Evolutionary conservation across 805 yeast genomes (phyloP).

Genomic region (Candida silvicultrix): DNA sequence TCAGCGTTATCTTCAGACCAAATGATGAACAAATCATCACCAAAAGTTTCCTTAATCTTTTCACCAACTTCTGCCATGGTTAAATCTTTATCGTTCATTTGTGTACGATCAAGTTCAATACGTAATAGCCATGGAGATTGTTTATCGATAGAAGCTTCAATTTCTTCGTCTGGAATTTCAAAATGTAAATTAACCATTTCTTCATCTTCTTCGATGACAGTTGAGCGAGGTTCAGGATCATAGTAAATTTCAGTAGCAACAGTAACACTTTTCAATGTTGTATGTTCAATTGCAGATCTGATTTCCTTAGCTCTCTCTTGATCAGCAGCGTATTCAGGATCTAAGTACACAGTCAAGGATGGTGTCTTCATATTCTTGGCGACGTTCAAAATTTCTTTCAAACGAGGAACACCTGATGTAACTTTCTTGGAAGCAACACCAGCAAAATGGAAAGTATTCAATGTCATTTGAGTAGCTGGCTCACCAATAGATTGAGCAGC

Average conservation of each 20-base stretch:
- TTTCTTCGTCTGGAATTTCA: conserved; percentile 96
- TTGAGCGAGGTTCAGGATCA: conserved; percentile 96
- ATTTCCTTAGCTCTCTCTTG: conserved; percentile 92
- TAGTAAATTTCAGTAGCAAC: conserved; percentile 96
- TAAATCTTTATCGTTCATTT: conserved; percentile 96
- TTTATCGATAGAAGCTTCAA: conserved; percentile 86
- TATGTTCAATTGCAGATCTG: conserved; percentile 96
- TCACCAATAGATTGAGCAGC: conserved; percentile 98
- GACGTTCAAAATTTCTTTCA: conserved; percentile 95
- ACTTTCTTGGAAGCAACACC: conserved; percentile 97
- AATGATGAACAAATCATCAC: conserved; percentile 91
- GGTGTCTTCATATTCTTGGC: conserved; percentile 99
- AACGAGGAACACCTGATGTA: conserved; percentile 95
- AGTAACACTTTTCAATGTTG: conserved; percentile 89
- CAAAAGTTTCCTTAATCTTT: conserved; percentile 86
- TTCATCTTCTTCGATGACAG: conserved; percentile 94
- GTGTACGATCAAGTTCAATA: conserved; percentile 95
- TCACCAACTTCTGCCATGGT: conserved; percentile 98
- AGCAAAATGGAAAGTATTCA: conserved; percentile 96
- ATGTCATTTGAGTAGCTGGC: conserved; percentile 97
- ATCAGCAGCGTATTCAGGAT: conserved; percentile 74
- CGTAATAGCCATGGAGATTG: conserved; percentile 98
- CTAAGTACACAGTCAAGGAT: conserved; percentile 90
- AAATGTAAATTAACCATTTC: conserved; percentile 97
- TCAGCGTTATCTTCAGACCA: conserved; percentile 99